A percentile compares a stretch with the other conserved stretches of the same genome.
These are phyloP conservation scores for Steccherinum ochraceum DNA, from an alignment of 768 basidiomycete genomes.

Conservation along the genomic window DNA sequence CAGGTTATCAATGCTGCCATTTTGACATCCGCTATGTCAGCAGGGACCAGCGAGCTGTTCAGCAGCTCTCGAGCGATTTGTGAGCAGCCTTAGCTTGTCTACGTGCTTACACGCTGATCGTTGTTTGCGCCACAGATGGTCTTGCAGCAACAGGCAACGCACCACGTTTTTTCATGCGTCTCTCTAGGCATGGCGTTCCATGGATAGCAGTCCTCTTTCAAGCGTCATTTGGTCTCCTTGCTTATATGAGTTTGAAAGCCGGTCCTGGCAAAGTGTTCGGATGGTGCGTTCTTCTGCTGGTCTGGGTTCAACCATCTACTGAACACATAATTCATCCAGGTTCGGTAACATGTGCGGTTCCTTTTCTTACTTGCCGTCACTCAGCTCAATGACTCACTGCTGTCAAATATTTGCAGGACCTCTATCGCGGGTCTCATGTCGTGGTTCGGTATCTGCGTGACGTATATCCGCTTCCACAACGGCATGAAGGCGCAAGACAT, in stretches of 20 bases:
- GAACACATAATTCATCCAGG: neutral
- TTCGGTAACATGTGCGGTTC: conserved; percentile 33
- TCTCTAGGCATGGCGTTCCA: conserved; percentile 71
- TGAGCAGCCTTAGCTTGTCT: conserved; percentile 28
- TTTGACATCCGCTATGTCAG: conserved; percentile 89
- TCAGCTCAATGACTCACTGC: neutral
- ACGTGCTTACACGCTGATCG: neutral
- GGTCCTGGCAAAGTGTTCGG: conserved; percentile 70
- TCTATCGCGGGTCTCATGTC: conserved; percentile 42
- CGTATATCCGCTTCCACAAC: conserved; percentile 68
- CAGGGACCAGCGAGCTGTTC: conserved; percentile 84
- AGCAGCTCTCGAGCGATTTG: conserved; percentile 84
- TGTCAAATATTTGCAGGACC: conserved; percentile 21
- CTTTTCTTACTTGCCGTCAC: neutral
- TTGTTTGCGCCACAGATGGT: conserved; percentile 47
- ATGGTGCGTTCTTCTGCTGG: conserved; percentile 46
- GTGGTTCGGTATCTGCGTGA: conserved; percentile 43
- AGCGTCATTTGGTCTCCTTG: conserved; percentile 60
- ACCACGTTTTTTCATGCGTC: conserved; percentile 68
- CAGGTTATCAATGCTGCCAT: conserved; percentile 79
- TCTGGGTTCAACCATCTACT: neutral
- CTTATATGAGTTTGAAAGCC: conserved; percentile 70
- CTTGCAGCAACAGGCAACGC: conserved; percentile 78
- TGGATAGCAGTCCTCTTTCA: conserved; percentile 65
- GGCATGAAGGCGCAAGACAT: conserved; percentile 79